Evolutionary conservation across 495 filamentous ascomycete genomes (phyloP).

Genomic region (Evernia prunastri): DNA sequence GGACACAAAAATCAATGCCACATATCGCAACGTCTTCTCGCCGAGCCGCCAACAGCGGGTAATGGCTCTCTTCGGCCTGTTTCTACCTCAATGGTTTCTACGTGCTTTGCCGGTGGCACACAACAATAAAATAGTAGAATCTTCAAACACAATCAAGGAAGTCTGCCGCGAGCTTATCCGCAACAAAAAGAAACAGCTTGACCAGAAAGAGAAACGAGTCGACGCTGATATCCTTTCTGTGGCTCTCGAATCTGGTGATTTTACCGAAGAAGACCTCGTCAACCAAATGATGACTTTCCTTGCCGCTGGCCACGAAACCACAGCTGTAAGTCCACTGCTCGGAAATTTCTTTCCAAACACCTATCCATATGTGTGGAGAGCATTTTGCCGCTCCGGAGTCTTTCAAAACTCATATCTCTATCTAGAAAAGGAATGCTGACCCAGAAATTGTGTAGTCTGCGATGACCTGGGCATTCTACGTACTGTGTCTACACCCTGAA

Average conservation of each 20-base stretch:
- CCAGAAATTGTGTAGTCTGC: no score
- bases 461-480: slow-evolving; percentile 55
- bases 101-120: slow-evolving; percentile 55
- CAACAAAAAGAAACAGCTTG: slow-evolving; percentile 57
- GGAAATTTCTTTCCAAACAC: no score
- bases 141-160: slow-evolving; percentile 52
- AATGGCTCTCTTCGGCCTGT: slow-evolving; percentile 43
- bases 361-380: no score
- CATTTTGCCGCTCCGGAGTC: no score
- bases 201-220: slow-evolving; percentile 37
- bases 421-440: no score
- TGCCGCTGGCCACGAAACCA: slow-evolving; percentile 82
- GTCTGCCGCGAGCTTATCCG: slow-evolving; percentile 61
- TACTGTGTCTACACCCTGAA: slow-evolving; percentile 51
- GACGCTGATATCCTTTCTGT: slow-evolving; percentile 79
- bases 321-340: no score
- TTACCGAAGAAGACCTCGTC: slow-evolving; percentile 71
- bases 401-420: no score
- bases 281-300: slow-evolving; percentile 97
- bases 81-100: slow-evolving; percentile 33
- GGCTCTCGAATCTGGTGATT: slow-evolving; percentile 68
- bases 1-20: slow-evolving; percentile 55
- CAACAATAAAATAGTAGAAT: slow-evolving; percentile 54
- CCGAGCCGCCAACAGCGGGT: slow-evolving; percentile 40
- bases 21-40: slow-evolving; percentile 54